These are phyloP conservation scores for Backusella tuberculispora DNA, from an alignment of 192 early-diverging fungal genomes.

Conservation along the genomic window DNA sequence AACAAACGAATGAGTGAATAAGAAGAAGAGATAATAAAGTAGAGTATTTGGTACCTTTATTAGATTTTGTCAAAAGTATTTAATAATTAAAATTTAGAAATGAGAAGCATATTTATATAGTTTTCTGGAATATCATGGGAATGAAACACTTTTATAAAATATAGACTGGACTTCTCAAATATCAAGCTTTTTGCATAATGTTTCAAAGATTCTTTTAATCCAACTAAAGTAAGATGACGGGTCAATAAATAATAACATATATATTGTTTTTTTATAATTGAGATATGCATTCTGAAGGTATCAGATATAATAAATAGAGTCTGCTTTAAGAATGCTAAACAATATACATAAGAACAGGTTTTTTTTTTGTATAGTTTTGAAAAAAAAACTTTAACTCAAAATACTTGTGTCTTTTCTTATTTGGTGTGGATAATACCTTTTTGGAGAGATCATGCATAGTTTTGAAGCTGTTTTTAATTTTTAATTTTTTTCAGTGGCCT, in stretches of 20 bases:
- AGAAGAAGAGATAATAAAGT: neutral
- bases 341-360: neutral
- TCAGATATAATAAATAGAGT: neutral
- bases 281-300: neutral
- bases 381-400: neutral
- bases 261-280: neutral
- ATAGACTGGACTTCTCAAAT: too few relatives aligned
- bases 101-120: neutral
- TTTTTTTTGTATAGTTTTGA: neutral
- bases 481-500: too few relatives aligned
- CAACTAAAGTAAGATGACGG: neutral
- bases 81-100: neutral
- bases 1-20: neutral
- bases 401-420: too few relatives aligned
- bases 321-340: slow-evolving; percentile 5
- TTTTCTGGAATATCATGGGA: neutral
- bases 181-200: neutral
- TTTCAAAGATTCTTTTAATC: neutral
- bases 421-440: too few relatives aligned
- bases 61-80: neutral
- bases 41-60: too few relatives aligned
- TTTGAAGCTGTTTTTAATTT: too few relatives aligned
- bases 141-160: neutral
- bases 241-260: slow-evolving; percentile 4
- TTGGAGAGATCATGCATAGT: neutral